Evolutionary conservation across 371 early-diverging fungal genomes (phyloP), one percentile per base, ranked within the genome.

Genomic region (Funneliformis caledonium): DNA sequence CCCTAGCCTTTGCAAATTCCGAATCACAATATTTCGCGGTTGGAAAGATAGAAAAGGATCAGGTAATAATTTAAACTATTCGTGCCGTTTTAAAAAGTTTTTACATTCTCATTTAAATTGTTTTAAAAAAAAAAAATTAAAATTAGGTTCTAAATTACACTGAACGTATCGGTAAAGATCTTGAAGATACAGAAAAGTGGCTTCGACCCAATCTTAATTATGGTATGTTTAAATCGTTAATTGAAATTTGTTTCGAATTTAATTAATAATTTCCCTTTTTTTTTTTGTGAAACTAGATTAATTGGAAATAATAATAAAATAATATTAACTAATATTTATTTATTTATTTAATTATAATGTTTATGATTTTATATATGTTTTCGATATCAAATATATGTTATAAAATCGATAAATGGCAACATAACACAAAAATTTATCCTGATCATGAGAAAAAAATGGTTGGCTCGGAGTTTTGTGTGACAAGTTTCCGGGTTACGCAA

Each of bases 11-110:
- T 88, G 93, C 90, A 5, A 90, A 96, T 83, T 89, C 90, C 45
- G 85, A 93, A 72, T 88, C 93, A 78, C 91, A 90, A 81, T 97
- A 97, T 86, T 97, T 97, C 91, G 96, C 97, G 6, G 96, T 96
- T 6, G 97, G 97, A 82, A 97, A 97, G 88, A 91, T 97, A 81
- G 90, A 88, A 65, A 95, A 94, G 86, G 97, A 96, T 80, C 97
- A 97, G 86, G 84, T 89, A 31, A 62, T 59, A 26, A n/a, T 11
- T 11, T 43, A 37, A 37, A 37, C 37, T 37, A 37, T 37, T 37
- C 37, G 37, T 37, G 37, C 2, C 37, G 37, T n/a, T 1, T 43
- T 22, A 78, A 47, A 42, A 31, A 42, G 9, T 37, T 78, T 33
- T 31, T 50, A 45, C 33, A 31, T 26, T 10, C 11, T 2, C 45